phyloP scores from a whole-genome alignment of 768 basidiomycete species.

The Mrakia gelida region DNA sequence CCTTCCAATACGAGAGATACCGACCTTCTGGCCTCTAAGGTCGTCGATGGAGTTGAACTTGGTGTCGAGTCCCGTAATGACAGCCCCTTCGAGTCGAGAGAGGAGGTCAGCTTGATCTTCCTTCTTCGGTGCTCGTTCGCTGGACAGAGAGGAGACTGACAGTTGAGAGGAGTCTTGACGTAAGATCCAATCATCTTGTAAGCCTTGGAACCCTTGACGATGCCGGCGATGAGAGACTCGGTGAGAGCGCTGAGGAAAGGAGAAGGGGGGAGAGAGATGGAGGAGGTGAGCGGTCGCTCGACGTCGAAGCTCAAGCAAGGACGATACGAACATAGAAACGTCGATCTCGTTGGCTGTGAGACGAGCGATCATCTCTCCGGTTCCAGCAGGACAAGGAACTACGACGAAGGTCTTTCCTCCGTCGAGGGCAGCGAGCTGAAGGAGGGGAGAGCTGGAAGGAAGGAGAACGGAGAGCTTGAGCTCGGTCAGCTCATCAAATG shows the following conservation, averaged over 20 bases:
- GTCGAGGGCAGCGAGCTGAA: conserved; percentile 74
- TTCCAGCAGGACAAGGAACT: conserved; percentile 70
- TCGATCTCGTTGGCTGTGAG: conserved; percentile 73
- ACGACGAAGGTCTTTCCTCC: conserved; percentile 68
- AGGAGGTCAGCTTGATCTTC: conserved; percentile 39
- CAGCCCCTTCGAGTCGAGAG: conserved; percentile 57
- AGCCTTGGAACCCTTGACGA: conserved; percentile 78
- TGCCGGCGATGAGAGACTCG: conserved; percentile 83
- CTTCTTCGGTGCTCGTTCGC: neutral
- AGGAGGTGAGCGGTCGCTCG: neutral
- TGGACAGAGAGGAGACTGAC: conserved; percentile 38
- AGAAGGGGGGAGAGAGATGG: neutral
- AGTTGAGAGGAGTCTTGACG: conserved; percentile 81
- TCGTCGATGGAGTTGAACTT: conserved; percentile 66
- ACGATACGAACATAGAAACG: conserved; percentile 63
- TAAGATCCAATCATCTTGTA: conserved; percentile 86
- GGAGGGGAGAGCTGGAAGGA: conserved; percentile 86
- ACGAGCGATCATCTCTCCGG: conserved; percentile 58
- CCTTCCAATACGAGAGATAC: conserved; percentile 87
- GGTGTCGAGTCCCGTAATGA: conserved; percentile 77
- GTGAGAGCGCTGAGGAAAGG: conserved; percentile 68
- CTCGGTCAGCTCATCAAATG: neutral
- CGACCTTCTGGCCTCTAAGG: conserved; percentile 73
- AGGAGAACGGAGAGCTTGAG: neutral
- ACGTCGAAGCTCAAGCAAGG: neutral